phyloP scores from a whole-genome alignment of 2,329 filamentous ascomycete genomes.

The Venturia asperata region DNA sequence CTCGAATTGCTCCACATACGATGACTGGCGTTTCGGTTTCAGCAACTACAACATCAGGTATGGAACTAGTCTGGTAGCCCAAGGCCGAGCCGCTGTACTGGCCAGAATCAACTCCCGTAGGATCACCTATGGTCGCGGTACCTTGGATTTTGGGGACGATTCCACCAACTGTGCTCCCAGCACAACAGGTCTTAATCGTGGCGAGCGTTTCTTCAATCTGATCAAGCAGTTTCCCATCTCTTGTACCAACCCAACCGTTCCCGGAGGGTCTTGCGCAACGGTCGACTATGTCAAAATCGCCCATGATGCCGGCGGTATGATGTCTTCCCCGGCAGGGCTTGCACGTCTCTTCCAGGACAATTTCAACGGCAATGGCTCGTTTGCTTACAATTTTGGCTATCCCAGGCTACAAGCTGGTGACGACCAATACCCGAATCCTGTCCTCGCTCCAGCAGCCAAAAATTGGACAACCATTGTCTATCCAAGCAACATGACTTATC shows the following conservation, averaged over 20 bases:
- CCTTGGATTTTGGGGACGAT: conserved; percentile 31
- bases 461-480: conserved; percentile 25
- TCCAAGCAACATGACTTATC: conserved; percentile 30
- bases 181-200: conserved; percentile 30
- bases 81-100: conserved; percentile 28
- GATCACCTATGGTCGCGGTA: conserved; percentile 31
- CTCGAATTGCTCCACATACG: conserved; percentile 28
- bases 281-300: conserved; percentile 31
- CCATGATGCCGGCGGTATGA: conserved; percentile 33
- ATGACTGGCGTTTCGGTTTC: conserved; percentile 32
- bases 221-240: conserved; percentile 31
- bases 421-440: conserved; percentile 30
- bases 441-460: conserved; percentile 17
- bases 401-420: conserved; percentile 30
- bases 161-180: conserved; percentile 29
- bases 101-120: conserved; percentile 31
- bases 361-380: conserved; percentile 30
- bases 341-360: conserved; percentile 35
- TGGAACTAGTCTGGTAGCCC: conserved; percentile 25
- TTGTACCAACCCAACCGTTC: neutral
- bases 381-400: conserved; percentile 33
- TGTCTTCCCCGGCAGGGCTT: conserved; percentile 30
- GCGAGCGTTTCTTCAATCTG: conserved; percentile 37
- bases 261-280: conserved; percentile 25
- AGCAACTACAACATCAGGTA: conserved; percentile 27